Evolutionary conservation across 176 grass and related monocot genomes (phyloP), one percentile per base, ranked within the genome.

Genomic region (Poa pratensis): DNA sequence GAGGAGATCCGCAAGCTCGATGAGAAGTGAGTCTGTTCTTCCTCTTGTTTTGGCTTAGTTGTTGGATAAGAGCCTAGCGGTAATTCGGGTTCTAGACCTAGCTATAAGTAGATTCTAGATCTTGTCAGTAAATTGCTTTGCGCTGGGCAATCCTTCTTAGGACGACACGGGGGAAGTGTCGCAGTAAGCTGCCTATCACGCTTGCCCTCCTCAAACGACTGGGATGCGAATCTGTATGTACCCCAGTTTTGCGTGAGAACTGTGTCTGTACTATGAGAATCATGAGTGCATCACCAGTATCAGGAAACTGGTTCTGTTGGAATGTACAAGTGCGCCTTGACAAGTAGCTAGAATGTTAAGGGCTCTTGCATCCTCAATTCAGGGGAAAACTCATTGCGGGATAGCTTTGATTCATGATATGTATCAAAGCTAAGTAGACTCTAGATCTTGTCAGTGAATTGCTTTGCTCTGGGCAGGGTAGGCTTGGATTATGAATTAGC

Each of bases 1-100:
- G 95, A 98, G 73, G 95, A 94, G 84, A 88, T 92, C 64, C 87
- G 89, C 85, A 98, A 95, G 91, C 83, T 95, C 9, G 91, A 98
- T 30, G 95, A 98, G 49, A 95, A 95, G 95, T 98, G 59, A 93
- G 87, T 88, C 23, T 0, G 9, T 54, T 48, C 6, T 46, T 30
- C 19, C 51, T 32, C 51, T 85, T 0, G 7, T 73, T 80, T 12
- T 10, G 30, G 16, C 9, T 11, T 53, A 54, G 9, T 55, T 16
- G 26, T 17, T 24, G 3, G 1, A 10, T 37, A 69, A 24, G 9
- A 46, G 14, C 7, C 69, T 37, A 34, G 13, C 18, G 30, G 52
- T 50, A 53, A 24, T 82, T 52, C 16, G 19, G 32, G 20, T 34
- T 67, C 32, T 62, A 70, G 39, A 30, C 10, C 49, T 85, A 32